phyloP scores from a whole-genome alignment of 495 filamentous ascomycete species.

The Arthonia radiata region DNA sequence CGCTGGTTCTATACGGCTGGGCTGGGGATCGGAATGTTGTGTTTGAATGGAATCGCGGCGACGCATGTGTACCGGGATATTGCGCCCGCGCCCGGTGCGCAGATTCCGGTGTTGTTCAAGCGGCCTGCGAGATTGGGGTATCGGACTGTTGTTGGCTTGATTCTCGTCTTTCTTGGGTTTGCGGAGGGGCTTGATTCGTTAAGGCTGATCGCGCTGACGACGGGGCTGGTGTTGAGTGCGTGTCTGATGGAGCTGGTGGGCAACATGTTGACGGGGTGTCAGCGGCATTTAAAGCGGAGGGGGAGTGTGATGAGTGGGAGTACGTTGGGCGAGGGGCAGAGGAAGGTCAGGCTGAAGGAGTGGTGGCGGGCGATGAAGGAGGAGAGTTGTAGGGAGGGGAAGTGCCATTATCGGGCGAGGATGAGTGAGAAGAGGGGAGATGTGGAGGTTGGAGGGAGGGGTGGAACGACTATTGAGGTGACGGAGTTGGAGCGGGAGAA shows the following conservation, averaged over 20 bases:
- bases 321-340: too few species aligned
- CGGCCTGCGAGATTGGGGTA: constrained; percentile 17
- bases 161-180: constrained; percentile 23
- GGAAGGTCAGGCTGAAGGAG: too few species aligned
- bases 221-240: constrained; percentile 20
- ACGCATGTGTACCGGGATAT: constrained; percentile 12
- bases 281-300: too few species aligned
- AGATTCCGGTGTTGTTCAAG: too few species aligned
- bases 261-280: constrained; percentile 17
- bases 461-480: too few species aligned
- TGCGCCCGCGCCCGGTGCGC: constrained; percentile 15
- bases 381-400: too few species aligned
- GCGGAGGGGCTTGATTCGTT: constrained; percentile 21
- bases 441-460: too few species aligned
- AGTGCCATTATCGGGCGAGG: too few species aligned
- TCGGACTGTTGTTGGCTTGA: constrained; percentile 21
- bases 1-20: constrained; percentile 35
- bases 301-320: too few species aligned
- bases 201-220: constrained; percentile 22
- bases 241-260: constrained; percentile 26
- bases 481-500: too few species aligned
- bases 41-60: constrained; percentile 20
- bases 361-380: too few species aligned
- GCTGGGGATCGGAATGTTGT: constrained; percentile 23
- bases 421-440: too few species aligned